Evolutionary conservation across 2,329 filamentous ascomycete species (phyloP), one percentile per base, ranked within the genome.

Genomic region (Uncinocarpus reesii): DNA sequence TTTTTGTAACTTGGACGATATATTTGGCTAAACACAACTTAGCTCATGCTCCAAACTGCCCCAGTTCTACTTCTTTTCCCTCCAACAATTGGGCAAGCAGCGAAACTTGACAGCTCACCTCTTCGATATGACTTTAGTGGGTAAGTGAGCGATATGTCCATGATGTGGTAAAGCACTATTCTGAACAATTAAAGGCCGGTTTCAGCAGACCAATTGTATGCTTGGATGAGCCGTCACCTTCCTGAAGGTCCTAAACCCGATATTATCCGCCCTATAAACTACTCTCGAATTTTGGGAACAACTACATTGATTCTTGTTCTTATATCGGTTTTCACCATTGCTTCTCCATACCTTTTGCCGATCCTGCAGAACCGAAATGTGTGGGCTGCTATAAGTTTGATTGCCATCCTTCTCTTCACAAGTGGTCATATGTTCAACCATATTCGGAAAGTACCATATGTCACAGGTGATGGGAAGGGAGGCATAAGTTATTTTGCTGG

Each of bases 401-500:
- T 96, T 60, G 75, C 81, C 11, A 89, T 98, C 54, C 77, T 98
- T 35, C 74, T 95, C 50, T 98, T 96, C 70, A 95, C 84, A 40
- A 92, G 85, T 58, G 93, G 92, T 32, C 89, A 96, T 69, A 98
- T 98, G 93, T 98, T 93, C 77, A 98, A 96, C 68, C 89, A 95
- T 63, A 98, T 98, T 62, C 80, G 93, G 58, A 90, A 92, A 65
- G 86, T 93, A 2, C 92, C 92, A 2, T 98, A 98, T 59, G 87
- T 96, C 26, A 76, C 81, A 35, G 85, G 84, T 35, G 81, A 96
- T 63, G 86, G 87, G 31, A 80, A 78, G 47, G 92, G 92, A 15
- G 88, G 88, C 4, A 79, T 98, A 53, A 85, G 71, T 62, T 96
- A 96, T 66, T 92, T 98, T 66, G 86, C 90, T 3, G 76, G 77